A percentile compares a stretch with the other conserved stretches of the same genome.
Conservation (phyloP, 768 basidiomycete genomes). For the Daedaleopsis sinensis region DNA sequence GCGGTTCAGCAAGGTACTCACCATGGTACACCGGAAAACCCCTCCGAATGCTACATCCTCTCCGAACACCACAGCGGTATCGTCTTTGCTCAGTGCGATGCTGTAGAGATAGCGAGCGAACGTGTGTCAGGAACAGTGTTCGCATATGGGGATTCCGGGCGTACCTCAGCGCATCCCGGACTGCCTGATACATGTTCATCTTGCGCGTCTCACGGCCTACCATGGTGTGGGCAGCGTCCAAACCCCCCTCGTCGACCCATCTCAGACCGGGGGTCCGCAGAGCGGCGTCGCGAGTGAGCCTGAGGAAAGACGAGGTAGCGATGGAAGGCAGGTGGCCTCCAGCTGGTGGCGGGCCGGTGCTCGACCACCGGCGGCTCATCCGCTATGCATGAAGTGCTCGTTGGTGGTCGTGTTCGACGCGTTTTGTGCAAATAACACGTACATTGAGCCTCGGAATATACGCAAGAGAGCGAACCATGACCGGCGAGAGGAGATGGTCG, state of each 20-base stretch:
- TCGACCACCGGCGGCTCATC: conserved; percentile 48
- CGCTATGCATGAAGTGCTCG: background rate
- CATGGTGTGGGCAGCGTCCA: conserved; percentile 45
- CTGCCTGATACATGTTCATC: conserved; percentile 95
- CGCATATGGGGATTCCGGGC: conserved; percentile 15
- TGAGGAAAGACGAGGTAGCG: conserved; percentile 67
- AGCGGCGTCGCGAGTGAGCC: conserved; percentile 66
- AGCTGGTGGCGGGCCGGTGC: conserved; percentile 73
- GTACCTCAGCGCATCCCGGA: conserved; percentile 88
- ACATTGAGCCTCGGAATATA: conserved; percentile 14
- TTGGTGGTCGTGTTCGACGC: background rate
- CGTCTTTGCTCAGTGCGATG: conserved; percentile 83
- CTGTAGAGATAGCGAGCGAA: conserved; percentile 38
- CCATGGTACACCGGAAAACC: conserved; percentile 94
- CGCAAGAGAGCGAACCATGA: conserved; percentile 20
- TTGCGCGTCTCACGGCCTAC: conserved; percentile 88
- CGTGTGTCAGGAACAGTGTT: conserved; percentile 6
- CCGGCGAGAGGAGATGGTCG: conserved; percentile 28
- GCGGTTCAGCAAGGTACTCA: conserved; percentile 28
- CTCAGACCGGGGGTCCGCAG: conserved; percentile 70
- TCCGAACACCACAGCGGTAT: conserved; percentile 87
- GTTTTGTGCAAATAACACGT: conserved; percentile 8
- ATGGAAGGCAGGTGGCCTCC: conserved; percentile 77
- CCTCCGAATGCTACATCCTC: conserved; percentile 94
- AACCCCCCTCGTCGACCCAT: conserved; percentile 68